These are phyloP conservation scores for Aspergillus biplanus DNA, from an alignment of 495 filamentous ascomycete species.

Conservation along the genomic window DNA sequence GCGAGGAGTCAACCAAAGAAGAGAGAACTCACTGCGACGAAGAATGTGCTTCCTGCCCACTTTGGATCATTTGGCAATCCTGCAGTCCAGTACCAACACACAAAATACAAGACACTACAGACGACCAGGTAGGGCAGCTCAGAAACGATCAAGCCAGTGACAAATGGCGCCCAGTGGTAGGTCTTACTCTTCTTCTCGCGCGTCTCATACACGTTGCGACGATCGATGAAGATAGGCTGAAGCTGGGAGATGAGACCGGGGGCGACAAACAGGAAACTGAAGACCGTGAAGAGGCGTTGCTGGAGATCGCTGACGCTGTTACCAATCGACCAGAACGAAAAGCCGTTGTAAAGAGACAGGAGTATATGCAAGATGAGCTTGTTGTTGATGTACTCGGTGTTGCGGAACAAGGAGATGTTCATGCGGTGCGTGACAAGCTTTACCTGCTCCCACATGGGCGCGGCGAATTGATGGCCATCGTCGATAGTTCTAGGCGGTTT, in stretches of 20 bases:
- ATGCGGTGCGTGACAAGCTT: conserved; percentile 60
- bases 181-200: conserved; percentile 57
- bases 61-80: conserved; percentile 40
- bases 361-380: conserved; percentile 53
- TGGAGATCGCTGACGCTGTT: conserved; percentile 36
- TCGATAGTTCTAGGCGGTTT: conserved; percentile 37
- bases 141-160: conserved; percentile 51
- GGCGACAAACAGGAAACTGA: conserved; percentile 55
- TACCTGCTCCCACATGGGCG: conserved; percentile 58
- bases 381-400: conserved; percentile 66
- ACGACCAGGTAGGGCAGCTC: conserved; percentile 58
- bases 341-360: conserved; percentile 48
- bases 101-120: conserved; percentile 52
- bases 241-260: conserved; percentile 54
- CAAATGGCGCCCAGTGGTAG: conserved; percentile 60
- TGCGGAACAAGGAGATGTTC: conserved; percentile 62
- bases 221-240: conserved; percentile 56
- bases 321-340: conserved; percentile 46
- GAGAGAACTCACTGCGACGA: conserved; percentile 38
- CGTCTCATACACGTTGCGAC: conserved; percentile 56
- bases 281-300: conserved; percentile 47
- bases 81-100: conserved; percentile 56
- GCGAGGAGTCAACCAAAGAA: too few species aligned
- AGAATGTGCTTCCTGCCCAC: conserved; percentile 56
- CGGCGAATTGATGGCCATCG: conserved; percentile 59